A percentile compares a stretch with the other conserved stretches of the same genome.
phyloP scores from a whole-genome alignment of 2,329 filamentous ascomycete species.

The Daldinia sp. region DNA sequence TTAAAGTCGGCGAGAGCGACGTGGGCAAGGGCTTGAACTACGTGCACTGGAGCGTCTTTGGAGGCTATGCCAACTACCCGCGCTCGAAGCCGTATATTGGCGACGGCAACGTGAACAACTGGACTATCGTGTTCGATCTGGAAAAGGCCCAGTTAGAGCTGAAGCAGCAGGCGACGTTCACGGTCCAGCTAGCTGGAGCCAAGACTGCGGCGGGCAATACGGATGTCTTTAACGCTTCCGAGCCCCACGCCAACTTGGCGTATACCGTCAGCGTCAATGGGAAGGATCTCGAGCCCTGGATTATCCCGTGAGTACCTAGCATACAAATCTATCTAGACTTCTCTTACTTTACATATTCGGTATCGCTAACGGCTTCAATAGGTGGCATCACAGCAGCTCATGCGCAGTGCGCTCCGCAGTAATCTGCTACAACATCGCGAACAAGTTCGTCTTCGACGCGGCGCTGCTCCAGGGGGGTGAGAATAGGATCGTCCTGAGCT shows the following conservation, averaged over 20 bases:
- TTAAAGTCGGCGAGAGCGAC: conserved; percentile 62
- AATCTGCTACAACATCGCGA: conserved; percentile 67
- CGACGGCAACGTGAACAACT: conserved; percentile 62
- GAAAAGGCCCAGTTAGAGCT: conserved; percentile 51
- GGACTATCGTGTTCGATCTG: conserved; percentile 64
- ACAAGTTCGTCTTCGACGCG: conserved; percentile 67
- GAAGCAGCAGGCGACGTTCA: conserved; percentile 62
- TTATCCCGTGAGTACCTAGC: conserved; percentile 56
- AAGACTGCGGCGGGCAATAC: conserved; percentile 67
- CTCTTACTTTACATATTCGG: neutral
- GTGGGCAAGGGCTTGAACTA: conserved; percentile 65
- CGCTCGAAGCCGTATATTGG: conserved; percentile 53
- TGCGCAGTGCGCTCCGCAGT: conserved; percentile 68
- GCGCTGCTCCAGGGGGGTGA: conserved; percentile 57
- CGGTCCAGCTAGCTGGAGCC: conserved; percentile 68
- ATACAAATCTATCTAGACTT: neutral
- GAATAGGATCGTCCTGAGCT: conserved; percentile 64
- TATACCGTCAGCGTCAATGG: conserved; percentile 55
- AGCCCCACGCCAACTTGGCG: conserved; percentile 62
- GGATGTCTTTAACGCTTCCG: conserved; percentile 62
- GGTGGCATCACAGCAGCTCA: conserved; percentile 63
- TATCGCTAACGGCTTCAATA: conserved; percentile 21
- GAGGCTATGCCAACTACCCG: conserved; percentile 59
- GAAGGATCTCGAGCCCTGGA: conserved; percentile 58
- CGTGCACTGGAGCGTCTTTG: conserved; percentile 72